Conservation (phyloP, 768 basidiomycete genomes). For the Boletus sp. region DNA sequence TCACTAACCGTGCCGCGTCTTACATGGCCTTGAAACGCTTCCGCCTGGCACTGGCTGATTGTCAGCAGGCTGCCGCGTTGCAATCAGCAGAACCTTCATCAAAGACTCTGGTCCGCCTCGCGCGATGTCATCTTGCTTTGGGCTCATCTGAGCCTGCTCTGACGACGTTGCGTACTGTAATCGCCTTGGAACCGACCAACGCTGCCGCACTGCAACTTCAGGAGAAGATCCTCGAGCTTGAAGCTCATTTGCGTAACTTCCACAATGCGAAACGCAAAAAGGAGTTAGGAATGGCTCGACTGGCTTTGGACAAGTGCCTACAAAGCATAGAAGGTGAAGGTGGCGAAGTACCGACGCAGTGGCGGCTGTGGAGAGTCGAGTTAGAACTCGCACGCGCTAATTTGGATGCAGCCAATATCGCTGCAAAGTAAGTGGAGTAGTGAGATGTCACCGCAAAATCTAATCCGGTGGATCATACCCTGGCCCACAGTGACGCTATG, state of each 20-base stretch:
- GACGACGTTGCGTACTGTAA: conserved; percentile 60
- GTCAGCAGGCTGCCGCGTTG: conserved; percentile 67
- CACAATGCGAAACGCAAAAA: conserved; percentile 52
- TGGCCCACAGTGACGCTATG: conserved; percentile 61
- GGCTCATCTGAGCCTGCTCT: conserved; percentile 67
- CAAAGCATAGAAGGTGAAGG: conserved; percentile 74
- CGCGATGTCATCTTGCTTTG: conserved; percentile 79
- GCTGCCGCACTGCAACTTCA: conserved; percentile 57
- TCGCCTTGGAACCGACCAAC: conserved; percentile 64
- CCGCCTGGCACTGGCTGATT: conserved; percentile 72
- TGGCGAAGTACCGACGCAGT: conserved; percentile 71
- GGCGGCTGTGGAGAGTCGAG: conserved; percentile 79
- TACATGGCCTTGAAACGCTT: conserved; percentile 81
- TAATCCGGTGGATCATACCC: neutral
- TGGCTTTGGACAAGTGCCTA: conserved; percentile 79
- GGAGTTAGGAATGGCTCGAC: conserved; percentile 75
- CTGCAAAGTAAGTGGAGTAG: conserved; percentile 62
- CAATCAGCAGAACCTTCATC: conserved; percentile 60
- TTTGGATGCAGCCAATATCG: conserved; percentile 69
- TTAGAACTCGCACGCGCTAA: conserved; percentile 69
- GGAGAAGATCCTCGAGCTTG: conserved; percentile 57
- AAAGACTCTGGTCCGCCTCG: conserved; percentile 81
- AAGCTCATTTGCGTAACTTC: conserved; percentile 65
- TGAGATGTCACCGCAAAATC: neutral
- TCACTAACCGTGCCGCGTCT: conserved; percentile 85